phyloP scores from a whole-genome alignment of 2,329 filamentous ascomycete genomes.

The Cryphonectria radicalis region DNA sequence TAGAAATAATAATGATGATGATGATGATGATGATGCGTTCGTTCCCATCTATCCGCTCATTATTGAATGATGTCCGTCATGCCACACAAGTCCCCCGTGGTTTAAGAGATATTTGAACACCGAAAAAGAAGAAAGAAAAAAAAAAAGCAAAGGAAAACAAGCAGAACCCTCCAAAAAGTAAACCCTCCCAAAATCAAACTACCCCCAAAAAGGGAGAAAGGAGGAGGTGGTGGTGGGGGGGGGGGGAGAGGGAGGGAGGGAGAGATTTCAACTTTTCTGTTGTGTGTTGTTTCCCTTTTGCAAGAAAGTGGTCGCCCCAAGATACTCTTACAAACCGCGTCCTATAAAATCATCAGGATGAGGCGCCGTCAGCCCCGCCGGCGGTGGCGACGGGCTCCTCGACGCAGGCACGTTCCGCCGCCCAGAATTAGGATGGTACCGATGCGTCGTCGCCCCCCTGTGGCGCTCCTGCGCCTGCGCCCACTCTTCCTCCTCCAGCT shows the following conservation, averaged over 20 bases:
- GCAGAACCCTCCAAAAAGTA: too few species aligned
- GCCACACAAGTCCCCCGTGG: background rate
- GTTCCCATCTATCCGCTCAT: background rate
- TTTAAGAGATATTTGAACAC: background rate
- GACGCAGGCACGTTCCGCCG: slow-evolving; percentile 18
- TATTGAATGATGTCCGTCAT: background rate
- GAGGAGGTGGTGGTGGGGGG: too few species aligned
- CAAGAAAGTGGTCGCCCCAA: too few species aligned
- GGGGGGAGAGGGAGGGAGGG: too few species aligned
- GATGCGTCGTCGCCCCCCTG: slow-evolving; percentile 11
- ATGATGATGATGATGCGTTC: background rate
- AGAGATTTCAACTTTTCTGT: too few species aligned
- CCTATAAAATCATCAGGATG: slow-evolving; percentile 26
- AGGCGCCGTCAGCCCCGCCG: background rate
- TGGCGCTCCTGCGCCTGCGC: slow-evolving; percentile 24
- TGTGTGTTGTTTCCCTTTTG: too few species aligned
- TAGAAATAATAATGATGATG: background rate
- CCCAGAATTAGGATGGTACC: slow-evolving; percentile 26
- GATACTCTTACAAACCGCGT: slow-evolving; percentile 9
- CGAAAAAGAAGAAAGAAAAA: too few species aligned
- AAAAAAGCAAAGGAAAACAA: too few species aligned
- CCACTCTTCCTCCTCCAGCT: slow-evolving; percentile 23
- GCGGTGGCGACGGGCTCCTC: slow-evolving; percentile 18
- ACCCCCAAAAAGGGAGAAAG: too few species aligned
- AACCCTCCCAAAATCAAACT: too few species aligned